Evolutionary conservation across 768 basidiomycete genomes (phyloP).

Genomic region (Thelephora aurantiotincta): DNA sequence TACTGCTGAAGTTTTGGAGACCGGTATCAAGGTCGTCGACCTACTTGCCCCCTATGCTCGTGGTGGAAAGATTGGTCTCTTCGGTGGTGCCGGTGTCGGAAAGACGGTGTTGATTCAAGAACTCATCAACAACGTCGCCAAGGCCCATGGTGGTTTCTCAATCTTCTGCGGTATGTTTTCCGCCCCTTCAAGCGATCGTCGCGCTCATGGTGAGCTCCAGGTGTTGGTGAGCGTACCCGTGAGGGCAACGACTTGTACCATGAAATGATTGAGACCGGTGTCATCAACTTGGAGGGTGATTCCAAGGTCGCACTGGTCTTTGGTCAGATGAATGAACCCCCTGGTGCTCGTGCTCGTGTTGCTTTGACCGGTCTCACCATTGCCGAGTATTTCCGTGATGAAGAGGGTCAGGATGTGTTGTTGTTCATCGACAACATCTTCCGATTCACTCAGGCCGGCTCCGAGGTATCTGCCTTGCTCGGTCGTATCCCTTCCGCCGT

Average conservation of each 20-base stretch:
- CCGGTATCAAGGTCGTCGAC: conserved; percentile 99
- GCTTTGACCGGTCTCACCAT: conserved; percentile 98
- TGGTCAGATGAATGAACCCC: conserved; percentile 99
- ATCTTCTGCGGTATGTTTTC: conserved; percentile 77
- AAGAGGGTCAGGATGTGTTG: conserved; percentile 99
- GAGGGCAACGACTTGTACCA: conserved; percentile 99
- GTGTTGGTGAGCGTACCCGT: conserved; percentile 99
- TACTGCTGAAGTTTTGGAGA: conserved; percentile 96
- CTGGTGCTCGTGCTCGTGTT: conserved; percentile 99
- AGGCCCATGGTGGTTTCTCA: conserved; percentile 99
- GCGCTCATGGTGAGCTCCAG: conserved; percentile 22
- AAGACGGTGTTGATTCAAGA: conserved; percentile 99
- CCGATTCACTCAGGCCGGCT: conserved; percentile 99
- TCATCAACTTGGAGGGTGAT: conserved; percentile 99
- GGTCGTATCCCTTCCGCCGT: conserved; percentile 99
- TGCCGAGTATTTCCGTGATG: conserved; percentile 99
- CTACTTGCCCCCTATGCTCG: conserved; percentile 98
- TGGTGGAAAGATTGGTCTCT: conserved; percentile 99
- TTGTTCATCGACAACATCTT: conserved; percentile 99
- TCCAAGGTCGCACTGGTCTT: conserved; percentile 99
- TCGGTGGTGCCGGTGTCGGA: conserved; percentile 99
- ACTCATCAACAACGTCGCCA: conserved; percentile 99
- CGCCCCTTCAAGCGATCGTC: conserved; percentile 2
- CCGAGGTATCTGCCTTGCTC: conserved; percentile 97
- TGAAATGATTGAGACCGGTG: conserved; percentile 99